phyloP scores from a whole-genome alignment of 2,329 filamentous ascomycete genomes.

The Acephala macrosclerotiorum region DNA sequence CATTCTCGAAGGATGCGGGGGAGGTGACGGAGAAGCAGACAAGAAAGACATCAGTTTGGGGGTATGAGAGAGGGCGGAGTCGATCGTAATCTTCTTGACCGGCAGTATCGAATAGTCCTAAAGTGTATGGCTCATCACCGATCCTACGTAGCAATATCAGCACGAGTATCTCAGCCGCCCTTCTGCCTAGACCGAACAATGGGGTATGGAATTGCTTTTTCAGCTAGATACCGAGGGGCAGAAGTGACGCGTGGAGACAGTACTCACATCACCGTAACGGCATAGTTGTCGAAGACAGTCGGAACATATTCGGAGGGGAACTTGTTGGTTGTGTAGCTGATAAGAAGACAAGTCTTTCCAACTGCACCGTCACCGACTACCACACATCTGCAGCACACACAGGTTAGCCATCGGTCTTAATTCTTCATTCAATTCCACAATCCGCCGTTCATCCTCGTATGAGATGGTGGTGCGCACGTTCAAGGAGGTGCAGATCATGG shows the following conservation, averaged over 20 bases:
- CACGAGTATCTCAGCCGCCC: slow-evolving; percentile 12
- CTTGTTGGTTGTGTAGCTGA: slow-evolving; percentile 99
- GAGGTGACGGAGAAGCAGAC: slow-evolving; percentile 99
- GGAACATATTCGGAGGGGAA: slow-evolving; percentile 99
- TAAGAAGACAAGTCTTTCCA: slow-evolving; percentile 98
- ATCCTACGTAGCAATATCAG: slow-evolving; percentile 70
- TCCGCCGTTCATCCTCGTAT: background rate
- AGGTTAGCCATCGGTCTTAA: slow-evolving; percentile 27
- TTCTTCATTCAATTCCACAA: background rate
- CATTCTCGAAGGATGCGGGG: slow-evolving; percentile 98
- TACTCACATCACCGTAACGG: slow-evolving; percentile 98
- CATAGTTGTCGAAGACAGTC: slow-evolving; percentile 99
- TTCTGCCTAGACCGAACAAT: slow-evolving; percentile 1
- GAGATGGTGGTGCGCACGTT: slow-evolving; percentile 13
- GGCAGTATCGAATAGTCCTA: slow-evolving; percentile 97
- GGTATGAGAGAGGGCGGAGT: slow-evolving; percentile 94
- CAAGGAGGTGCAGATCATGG: slow-evolving; percentile 20
- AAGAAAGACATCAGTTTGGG: slow-evolving; percentile 97
- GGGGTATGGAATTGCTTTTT: background rate
- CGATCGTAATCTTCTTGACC: slow-evolving; percentile 99
- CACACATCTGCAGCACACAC: slow-evolving; percentile 75
- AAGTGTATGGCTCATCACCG: slow-evolving; percentile 96
- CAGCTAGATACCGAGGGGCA: background rate
- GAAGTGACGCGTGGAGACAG: background rate
- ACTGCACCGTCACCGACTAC: slow-evolving; percentile 99